Percentiles rank a stretch among this genome's conserved stretches.
phyloP scores from a whole-genome alignment of 345 rosid species.

The Murraya koenigii region DNA sequence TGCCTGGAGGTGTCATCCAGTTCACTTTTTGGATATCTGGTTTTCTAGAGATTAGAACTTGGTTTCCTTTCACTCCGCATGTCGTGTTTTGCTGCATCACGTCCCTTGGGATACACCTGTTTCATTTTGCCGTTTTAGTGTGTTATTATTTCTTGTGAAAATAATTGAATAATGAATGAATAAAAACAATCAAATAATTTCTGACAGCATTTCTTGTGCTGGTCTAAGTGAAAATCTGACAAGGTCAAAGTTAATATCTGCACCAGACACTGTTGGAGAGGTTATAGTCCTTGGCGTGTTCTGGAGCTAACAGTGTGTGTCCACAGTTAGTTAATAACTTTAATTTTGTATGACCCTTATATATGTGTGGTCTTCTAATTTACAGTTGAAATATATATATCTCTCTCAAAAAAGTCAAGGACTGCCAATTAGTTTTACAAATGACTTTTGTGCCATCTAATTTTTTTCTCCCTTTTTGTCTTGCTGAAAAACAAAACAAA shows the following conservation, averaged over 20 bases:
- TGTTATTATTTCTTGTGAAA: not conserved
- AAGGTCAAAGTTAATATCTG: not conserved
- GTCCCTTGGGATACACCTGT: not conserved
- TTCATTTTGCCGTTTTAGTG: not conserved
- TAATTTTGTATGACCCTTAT: not conserved
- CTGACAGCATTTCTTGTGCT: not conserved
- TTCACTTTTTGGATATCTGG: not conserved
- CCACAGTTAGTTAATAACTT: not conserved
- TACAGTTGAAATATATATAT: not conserved
- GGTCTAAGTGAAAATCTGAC: not conserved
- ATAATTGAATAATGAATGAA: not conserved
- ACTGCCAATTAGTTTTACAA: not conserved
- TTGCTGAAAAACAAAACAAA: not conserved
- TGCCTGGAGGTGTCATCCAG: not conserved
- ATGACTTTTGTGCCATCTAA: not conserved
- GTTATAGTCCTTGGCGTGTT: slow-evolving; percentile 1
- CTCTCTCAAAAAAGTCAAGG: not conserved
- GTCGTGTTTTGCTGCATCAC: not conserved
- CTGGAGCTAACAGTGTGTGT: not conserved
- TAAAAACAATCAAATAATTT: too few species aligned
- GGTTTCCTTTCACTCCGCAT: not conserved
- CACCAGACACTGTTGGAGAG: not conserved
- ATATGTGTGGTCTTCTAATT: not conserved
- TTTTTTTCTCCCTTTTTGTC: too few species aligned
- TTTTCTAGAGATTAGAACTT: not conserved